phyloP scores from a whole-genome alignment of 1,284 basidiomycete genomes.

The Ganoderma boninense region DNA sequence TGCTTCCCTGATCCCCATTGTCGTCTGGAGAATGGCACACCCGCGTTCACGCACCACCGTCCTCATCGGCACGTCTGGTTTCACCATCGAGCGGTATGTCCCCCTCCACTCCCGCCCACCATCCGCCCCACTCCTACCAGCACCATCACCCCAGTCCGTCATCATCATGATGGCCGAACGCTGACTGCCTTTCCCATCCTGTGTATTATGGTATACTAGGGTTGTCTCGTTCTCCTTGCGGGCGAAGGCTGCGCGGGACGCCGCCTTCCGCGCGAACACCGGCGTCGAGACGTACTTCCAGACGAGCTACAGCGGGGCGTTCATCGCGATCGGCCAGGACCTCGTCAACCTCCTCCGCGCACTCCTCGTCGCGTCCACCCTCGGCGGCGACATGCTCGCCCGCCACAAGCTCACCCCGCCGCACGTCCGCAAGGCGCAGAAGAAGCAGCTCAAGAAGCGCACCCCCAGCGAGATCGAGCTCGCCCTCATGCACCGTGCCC shows the following conservation, averaged over 20 bases:
- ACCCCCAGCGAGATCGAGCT: not conserved
- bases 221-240: constrained; percentile 42
- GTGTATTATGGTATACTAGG: too few relatives aligned
- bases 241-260: constrained; percentile 38
- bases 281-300: constrained; percentile 44
- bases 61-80: too few relatives aligned
- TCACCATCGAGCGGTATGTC: too few relatives aligned
- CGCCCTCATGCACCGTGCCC: not conserved
- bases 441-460: too few relatives aligned
- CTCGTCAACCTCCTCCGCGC: constrained; percentile 37
- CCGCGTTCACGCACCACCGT: constrained; percentile 25
- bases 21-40: constrained; percentile 24
- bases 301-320: constrained; percentile 40
- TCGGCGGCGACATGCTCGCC: constrained; percentile 12
- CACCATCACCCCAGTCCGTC: too few relatives aligned
- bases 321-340: constrained; percentile 40
- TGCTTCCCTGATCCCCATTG: constrained; percentile 25
- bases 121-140: too few relatives aligned
- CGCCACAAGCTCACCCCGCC: not conserved
- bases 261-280: constrained; percentile 29
- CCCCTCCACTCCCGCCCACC: too few relatives aligned
- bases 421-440: not conserved
- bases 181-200: too few relatives aligned
- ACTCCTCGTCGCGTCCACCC: constrained; percentile 42
- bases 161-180: too few relatives aligned